Conservation (phyloP, 2,329 filamentous ascomycete species). For the Teratosphaeria zuluensis region DNA sequence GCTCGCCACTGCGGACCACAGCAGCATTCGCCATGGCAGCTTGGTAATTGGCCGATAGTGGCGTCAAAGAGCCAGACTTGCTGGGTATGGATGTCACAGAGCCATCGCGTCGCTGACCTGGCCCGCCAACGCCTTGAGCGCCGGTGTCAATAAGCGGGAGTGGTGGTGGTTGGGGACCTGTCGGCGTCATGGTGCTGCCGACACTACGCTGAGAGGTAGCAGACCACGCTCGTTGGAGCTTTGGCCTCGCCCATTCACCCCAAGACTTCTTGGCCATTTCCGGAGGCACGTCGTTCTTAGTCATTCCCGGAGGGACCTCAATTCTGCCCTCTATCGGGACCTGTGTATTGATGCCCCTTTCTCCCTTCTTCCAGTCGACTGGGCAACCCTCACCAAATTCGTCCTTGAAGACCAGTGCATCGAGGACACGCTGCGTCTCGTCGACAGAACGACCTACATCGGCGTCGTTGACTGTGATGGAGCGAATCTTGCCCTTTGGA, state of each 20-base stretch:
- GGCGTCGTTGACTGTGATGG: slow-evolving; percentile 58
- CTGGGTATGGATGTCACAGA: neutral
- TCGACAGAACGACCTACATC: slow-evolving; percentile 56
- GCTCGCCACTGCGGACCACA: slow-evolving; percentile 2
- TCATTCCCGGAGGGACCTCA: neutral
- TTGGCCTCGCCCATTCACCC: slow-evolving; percentile 25
- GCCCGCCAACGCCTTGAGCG: neutral
- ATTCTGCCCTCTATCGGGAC: slow-evolving; percentile 18
- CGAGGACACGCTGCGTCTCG: slow-evolving; percentile 50
- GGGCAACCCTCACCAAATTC: slow-evolving; percentile 32
- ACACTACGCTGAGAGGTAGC: slow-evolving; percentile 10
- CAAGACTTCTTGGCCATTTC: slow-evolving; percentile 22
- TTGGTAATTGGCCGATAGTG: neutral
- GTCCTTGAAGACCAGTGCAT: slow-evolving; percentile 40
- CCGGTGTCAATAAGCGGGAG: neutral
- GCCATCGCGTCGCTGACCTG: neutral
- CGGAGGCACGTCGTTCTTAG: neutral
- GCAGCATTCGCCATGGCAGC: neutral
- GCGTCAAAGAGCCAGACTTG: neutral
- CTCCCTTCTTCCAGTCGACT: slow-evolving; percentile 25
- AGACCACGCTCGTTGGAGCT: slow-evolving; percentile 22
- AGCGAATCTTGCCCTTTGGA: slow-evolving; percentile 48
- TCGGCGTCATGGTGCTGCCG: neutral
- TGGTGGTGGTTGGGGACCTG: neutral
- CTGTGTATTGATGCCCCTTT: slow-evolving; percentile 19